Base-by-base conservation (phyloP, 2,329 filamentous ascomycete genomes). In the Trichoderma oligosporum region DNA sequence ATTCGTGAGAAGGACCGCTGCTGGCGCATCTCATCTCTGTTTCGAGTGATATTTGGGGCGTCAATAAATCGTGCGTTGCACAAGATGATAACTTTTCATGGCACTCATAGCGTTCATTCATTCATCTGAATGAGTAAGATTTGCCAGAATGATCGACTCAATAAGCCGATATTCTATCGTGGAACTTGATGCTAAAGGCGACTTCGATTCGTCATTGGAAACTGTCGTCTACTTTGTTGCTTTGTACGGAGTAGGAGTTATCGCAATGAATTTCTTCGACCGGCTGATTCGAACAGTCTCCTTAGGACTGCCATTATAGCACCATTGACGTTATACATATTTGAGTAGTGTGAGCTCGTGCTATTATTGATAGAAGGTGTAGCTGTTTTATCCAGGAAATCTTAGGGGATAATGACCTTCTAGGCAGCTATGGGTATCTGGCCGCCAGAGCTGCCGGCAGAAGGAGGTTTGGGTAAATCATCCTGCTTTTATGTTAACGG, bases 351-450 rank as follows among this genome's bases (percentile, higher is more conserved):
- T 2, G 18, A 7, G 9, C 39, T 46, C 7, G 36, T 38, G 39
- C 39, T 39, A 14, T 18, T 2, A 24, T 27, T 39, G 18, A 6
- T n/a, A 31, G 18, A 38, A 16, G 1, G 11, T 11, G 5, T 4
- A 8, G 11, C 4, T 41, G n/a, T 2, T 16, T 4, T n/a, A 12
- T 25, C 20, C 6, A n/a, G 8, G 7, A 4, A 29, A 45, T 4
- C 11, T 29, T 38, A n/a, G n/a, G n/a, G 8, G 0, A 12, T 38
- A 20, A 20, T 24, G n/a, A 25, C 14, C 11, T 14, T 56, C 70
- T 67, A 79, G 52, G 74, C 76, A 38, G 74, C 67, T 61, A 79
- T 65, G 57, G 72, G 66, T 16, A 78, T 68, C 60, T 73, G 70
- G 52, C 68, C 65, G 12, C 67, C 65, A 2, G 69, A 63, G 46